A percentile compares a stretch with the other conserved stretches of the same genome.
phyloP scores from a whole-genome alignment of 495 filamentous ascomycete species.

The Penicillium cinerascens region DNA sequence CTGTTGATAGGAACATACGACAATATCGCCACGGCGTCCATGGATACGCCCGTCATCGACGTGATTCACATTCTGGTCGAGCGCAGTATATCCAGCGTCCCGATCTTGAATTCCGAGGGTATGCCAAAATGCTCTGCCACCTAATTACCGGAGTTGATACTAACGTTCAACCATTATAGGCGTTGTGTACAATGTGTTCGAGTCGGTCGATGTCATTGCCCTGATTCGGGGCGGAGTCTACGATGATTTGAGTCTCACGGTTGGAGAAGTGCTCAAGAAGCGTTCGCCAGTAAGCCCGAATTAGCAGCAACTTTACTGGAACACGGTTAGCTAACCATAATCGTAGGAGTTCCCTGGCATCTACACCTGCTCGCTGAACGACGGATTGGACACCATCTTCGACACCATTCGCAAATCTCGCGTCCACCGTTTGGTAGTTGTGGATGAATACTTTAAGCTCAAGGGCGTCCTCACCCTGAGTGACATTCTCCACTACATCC shows the following conservation, averaged over 20 bases:
- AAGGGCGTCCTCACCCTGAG: slow-evolving; percentile 90
- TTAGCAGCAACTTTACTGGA: not conserved
- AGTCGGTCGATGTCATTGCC: slow-evolving; percentile 95
- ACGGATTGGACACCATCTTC: slow-evolving; percentile 92
- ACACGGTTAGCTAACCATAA: not conserved
- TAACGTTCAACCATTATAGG: slow-evolving; percentile 36
- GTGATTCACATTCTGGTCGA: slow-evolving; percentile 94
- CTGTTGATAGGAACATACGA: slow-evolving; percentile 84
- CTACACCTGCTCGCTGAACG: slow-evolving; percentile 89
- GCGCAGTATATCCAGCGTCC: slow-evolving; percentile 89
- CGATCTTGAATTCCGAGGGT: slow-evolving; percentile 82
- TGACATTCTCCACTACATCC: slow-evolving; percentile 93
- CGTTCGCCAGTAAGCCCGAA: slow-evolving; percentile 62
- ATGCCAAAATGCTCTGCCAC: slow-evolving; percentile 13
- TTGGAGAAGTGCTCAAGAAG: slow-evolving; percentile 87
- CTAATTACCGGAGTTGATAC: not conserved
- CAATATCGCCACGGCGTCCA: slow-evolving; percentile 74
- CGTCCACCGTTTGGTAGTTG: slow-evolving; percentile 88
- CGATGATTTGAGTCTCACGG: slow-evolving; percentile 80
- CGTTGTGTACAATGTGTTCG: slow-evolving; percentile 90
- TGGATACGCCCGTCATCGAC: slow-evolving; percentile 92
- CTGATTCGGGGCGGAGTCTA: slow-evolving; percentile 92
- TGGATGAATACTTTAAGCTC: slow-evolving; percentile 81
- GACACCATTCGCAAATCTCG: slow-evolving; percentile 93
- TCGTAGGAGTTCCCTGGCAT: slow-evolving; percentile 86